Percentiles rank a stretch among this genome's conserved stretches.
Conservation (phyloP, 192 early-diverging fungal genomes). For the Cetraspora pellucida region DNA sequence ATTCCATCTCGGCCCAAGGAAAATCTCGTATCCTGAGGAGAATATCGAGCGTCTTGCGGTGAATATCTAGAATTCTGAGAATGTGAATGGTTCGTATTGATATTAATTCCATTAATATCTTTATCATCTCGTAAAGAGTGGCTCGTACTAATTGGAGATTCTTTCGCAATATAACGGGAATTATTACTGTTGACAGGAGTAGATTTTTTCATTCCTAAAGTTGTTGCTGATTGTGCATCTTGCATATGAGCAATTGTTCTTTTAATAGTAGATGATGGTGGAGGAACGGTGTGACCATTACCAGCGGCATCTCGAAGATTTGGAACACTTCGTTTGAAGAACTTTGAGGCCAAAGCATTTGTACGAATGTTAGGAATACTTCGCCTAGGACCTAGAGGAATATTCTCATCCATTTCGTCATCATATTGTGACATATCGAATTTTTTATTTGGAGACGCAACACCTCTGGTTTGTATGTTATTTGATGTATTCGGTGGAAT, state of each 20-base stretch:
- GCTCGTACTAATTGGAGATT: not conserved
- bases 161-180: not conserved
- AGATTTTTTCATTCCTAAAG: not conserved
- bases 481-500: conserved; percentile 16
- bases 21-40: conserved; percentile 3
- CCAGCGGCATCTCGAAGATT: conserved; percentile 25
- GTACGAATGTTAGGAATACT: conserved; percentile 30
- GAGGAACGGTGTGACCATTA: not conserved
- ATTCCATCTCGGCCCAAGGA: not conserved
- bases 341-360: not conserved
- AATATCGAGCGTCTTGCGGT: conserved; percentile 24
- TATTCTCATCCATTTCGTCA: conserved; percentile 3
- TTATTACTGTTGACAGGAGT: not conserved
- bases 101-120: not conserved
- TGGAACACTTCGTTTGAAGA: conserved; percentile 26
- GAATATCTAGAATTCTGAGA: conserved; percentile 14
- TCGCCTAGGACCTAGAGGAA: conserved; percentile 12
- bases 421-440: conserved; percentile 11
- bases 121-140: conserved; percentile 7
- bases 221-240: not conserved
- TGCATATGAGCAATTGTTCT: conserved; percentile 21
- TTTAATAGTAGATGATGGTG: conserved; percentile 24
- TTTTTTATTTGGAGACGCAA: not conserved
- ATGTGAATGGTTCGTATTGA: no score
- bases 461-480: not conserved